Conservation (phyloP, 306 rosid genomes). For the Crataegus laevigata region DNA sequence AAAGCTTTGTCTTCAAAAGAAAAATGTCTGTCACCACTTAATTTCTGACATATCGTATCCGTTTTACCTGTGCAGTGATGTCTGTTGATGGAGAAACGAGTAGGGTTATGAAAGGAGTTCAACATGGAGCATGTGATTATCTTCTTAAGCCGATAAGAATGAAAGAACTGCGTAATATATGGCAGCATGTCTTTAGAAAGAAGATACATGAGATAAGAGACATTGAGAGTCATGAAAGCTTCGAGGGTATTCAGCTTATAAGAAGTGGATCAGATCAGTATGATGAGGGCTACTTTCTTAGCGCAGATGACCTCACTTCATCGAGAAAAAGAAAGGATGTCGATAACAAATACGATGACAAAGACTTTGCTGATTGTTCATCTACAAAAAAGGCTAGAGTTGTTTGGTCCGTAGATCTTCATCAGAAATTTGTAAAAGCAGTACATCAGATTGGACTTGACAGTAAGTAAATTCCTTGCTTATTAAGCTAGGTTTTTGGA, state of each 20-base stretch:
- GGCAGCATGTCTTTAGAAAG: constrained; percentile 93
- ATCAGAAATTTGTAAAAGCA: constrained; percentile 94
- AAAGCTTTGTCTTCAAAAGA: constrained; percentile 22
- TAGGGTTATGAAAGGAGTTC: constrained; percentile 96
- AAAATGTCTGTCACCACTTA: constrained; percentile 12
- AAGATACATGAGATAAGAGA: constrained; percentile 85
- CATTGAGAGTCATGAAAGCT: constrained; percentile 62
- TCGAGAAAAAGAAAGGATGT: constrained; percentile 65
- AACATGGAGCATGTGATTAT: constrained; percentile 97
- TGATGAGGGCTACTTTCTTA: constrained; percentile 58
- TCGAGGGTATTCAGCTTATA: constrained; percentile 51
- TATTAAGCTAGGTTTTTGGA: not conserved
- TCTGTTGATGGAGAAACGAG: constrained; percentile 98
- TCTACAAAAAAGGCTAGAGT: constrained; percentile 86
- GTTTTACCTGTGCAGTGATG: constrained; percentile 74
- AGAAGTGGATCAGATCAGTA: constrained; percentile 66
- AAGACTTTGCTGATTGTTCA: constrained; percentile 57
- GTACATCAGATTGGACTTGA: constrained; percentile 92
- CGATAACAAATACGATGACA: constrained; percentile 63
- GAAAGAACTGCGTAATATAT: constrained; percentile 90
- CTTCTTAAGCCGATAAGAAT: constrained; percentile 95
- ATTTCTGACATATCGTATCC: constrained; percentile 33
- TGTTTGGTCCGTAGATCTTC: constrained; percentile 97
- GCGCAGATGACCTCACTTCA: constrained; percentile 53
- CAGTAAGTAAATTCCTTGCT: constrained; percentile 51